Base-by-base conservation (phyloP, 2,329 filamentous ascomycete species). In the Fusarium hostae region DNA sequence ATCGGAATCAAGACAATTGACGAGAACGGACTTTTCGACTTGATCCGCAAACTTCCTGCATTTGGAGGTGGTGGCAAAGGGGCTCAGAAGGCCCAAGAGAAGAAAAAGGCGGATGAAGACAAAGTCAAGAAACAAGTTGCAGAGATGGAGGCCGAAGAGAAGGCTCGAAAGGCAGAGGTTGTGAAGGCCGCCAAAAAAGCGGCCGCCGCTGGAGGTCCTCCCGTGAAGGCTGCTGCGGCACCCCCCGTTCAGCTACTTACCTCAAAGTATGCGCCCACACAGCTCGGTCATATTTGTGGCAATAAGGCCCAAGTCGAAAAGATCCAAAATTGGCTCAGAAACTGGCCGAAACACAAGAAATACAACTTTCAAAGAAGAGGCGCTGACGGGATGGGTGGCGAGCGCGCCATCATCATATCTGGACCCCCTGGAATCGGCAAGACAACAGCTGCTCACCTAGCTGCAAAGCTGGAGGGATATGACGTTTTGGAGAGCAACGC, bases 351-450 rank as follows among this genome's bases (percentile, higher is more conserved):
- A 79, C 90, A 89, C 60, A 91, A 93, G 63, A 94, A 93, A 78
- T 92, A 89, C 66, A 86, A 92, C 56, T 99, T 99, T 81, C 92
- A 94, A 79, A 89, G 91, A 76, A 89, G 90, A 65, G 96, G 96
- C 1, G 87, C 92, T 13, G 95, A 98, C 81, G 96, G 95, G 3
- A 91, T 91, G 79, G 95, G 95, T 37, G 87, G 87, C 0, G 93
- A 92, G 76, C 91, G 96, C 71, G 94, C 95, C n/a, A 91, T 98
- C 72, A 97, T 98, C 79, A 91, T 99, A 59, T 95, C 97, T 73
- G 96, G 96, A 0, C 95, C 96, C 20, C 96, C 96, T 34, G 96
- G 96, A 22, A 97, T 99, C 73, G 96, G 96, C 74, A 99, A 99
- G 83, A 99, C 96, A 4, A 99, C 96, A 35, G 94, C 97, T 54